A percentile compares a stretch with the other conserved stretches of the same genome.
Conservation (phyloP, 768 basidiomycete species). For the Pulveroboletus sp. region DNA sequence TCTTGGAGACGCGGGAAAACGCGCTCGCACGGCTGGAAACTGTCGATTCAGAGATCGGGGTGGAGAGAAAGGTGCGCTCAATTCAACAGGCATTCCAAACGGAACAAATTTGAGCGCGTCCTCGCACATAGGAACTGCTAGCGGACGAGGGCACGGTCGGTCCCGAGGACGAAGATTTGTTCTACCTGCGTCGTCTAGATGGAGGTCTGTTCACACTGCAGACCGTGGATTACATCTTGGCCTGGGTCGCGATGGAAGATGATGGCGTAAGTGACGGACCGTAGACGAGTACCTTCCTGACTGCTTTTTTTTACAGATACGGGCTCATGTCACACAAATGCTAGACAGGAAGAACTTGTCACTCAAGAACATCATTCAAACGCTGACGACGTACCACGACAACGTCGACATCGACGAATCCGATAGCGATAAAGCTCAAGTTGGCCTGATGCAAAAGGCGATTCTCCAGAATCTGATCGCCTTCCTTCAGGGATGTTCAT, state of each 20-base stretch:
- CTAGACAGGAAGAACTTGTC: slow-evolving; percentile 69
- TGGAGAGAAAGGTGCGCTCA: slow-evolving; percentile 57
- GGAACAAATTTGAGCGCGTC: too few species aligned
- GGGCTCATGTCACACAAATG: slow-evolving; percentile 70
- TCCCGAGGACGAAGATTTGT: slow-evolving; percentile 64
- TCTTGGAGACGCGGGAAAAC: slow-evolving; percentile 80
- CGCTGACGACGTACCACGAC: slow-evolving; percentile 65
- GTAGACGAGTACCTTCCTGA: slow-evolving; percentile 5
- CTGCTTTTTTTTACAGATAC: slow-evolving; percentile 52
- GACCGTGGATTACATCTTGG: slow-evolving; percentile 88
- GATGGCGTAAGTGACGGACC: slow-evolving; percentile 68
- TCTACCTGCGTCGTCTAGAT: slow-evolving; percentile 85
- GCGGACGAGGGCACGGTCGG: slow-evolving; percentile 54
- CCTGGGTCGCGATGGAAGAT: slow-evolving; percentile 97
- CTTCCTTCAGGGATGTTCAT: slow-evolving; percentile 44
- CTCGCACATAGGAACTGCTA: slow-evolving; percentile 42
- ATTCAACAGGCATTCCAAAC: neutral
- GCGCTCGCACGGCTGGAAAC: slow-evolving; percentile 56
- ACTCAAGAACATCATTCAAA: slow-evolving; percentile 65
- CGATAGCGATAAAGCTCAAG: slow-evolving; percentile 28
- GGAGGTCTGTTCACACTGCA: slow-evolving; percentile 87
- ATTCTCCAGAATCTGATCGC: slow-evolving; percentile 66
- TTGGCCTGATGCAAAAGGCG: slow-evolving; percentile 54
- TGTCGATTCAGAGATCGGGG: slow-evolving; percentile 63
- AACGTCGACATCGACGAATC: slow-evolving; percentile 61